Evolutionary conservation across 176 grass and related monocot species (phyloP), one percentile per base, ranked within the genome.

Genomic region (Guadua angustifolia): DNA sequence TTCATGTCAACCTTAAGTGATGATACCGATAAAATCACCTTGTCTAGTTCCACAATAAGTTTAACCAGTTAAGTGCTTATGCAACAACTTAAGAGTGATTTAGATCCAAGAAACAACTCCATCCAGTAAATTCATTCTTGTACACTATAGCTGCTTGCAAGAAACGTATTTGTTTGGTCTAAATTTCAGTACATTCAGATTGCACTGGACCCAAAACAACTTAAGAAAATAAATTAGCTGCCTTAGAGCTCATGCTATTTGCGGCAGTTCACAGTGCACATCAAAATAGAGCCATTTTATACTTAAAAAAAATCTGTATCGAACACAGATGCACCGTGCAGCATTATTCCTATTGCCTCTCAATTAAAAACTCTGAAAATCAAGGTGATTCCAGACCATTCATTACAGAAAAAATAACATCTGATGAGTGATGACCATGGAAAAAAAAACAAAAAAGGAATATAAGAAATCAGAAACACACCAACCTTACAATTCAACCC

Each of bases 401-500:
- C n/a, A 5, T 35, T 57, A 50, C 25, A 51, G 3, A 21, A 33
- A 63, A 63, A 13, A 11, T 9, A 63, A 61, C 53, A 42, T 4
- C 15, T 78, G 75, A 47, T 11, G 10, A 63, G 3, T 22, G n/a
- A 18, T 12, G 24, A n/a, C 33, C 80, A 53, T 36, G 55, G 6
- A 88, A 77, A 57, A 79, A 1, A 21, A 6, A 45, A 24, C 46
- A 53, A 59, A 59, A 24, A 24, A 59, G 11, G 1, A 26, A 9
- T 15, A 38, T 24, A 55, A 21, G 11, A 44, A 67, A 87, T 43
- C 57, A 51, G 62, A 35, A 68, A 52, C 35, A 42, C 22, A 7
- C 68, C 12, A 66, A 56, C 36, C 66, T 79, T 19, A 36, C 44
- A 68, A 59, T 75, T 67, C 63, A 50, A 69, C 21, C 47, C n/a